A percentile compares a stretch with the other conserved stretches of the same genome.
These are phyloP conservation scores for Thuidium tamariscinum DNA, from an alignment of 225 moss, liverwort and hornwort genomes.

Conservation along the genomic window DNA sequence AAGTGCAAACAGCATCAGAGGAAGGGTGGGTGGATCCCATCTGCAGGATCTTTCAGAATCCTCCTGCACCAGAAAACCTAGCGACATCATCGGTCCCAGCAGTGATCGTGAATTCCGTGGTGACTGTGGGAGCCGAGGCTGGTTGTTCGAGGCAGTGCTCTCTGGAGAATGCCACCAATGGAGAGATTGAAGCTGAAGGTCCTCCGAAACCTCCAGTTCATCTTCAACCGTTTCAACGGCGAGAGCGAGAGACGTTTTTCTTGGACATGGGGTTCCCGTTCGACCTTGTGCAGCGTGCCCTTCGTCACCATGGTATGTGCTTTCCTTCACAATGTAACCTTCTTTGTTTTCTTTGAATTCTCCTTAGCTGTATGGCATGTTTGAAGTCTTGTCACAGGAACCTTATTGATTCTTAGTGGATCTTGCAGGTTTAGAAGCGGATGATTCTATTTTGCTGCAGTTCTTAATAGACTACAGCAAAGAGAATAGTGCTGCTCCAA, in stretches of 20 bases:
- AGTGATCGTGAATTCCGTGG: neutral
- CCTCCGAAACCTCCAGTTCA: neutral
- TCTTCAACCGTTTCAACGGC: neutral
- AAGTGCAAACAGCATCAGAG: neutral
- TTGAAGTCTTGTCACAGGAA: neutral
- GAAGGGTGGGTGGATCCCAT: constrained; percentile 40
- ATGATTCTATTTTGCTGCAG: neutral
- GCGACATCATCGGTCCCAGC: neutral
- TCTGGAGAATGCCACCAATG: neutral
- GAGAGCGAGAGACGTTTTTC: constrained; percentile 19
- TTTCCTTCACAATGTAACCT: neutral
- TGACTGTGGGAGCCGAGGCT: neutral
- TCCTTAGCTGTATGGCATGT: neutral
- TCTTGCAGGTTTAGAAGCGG: neutral
- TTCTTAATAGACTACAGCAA: constrained; percentile 16
- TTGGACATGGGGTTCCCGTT: constrained; percentile 40
- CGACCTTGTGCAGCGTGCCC: constrained; percentile 27
- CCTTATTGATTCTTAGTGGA: neutral
- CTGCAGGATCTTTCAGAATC: constrained; percentile 16
- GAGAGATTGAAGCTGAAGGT: neutral
- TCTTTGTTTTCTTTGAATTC: neutral
- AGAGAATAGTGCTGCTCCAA: neutral
- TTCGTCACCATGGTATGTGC: constrained; percentile 24
- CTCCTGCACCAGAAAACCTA: neutral
- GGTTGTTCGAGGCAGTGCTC: neutral